A percentile compares a stretch with the other conserved stretches of the same genome.
Evolutionary conservation across 164 flowering plant genomes (phyloP).

Genomic region (Dillenia suffruticosa): DNA sequence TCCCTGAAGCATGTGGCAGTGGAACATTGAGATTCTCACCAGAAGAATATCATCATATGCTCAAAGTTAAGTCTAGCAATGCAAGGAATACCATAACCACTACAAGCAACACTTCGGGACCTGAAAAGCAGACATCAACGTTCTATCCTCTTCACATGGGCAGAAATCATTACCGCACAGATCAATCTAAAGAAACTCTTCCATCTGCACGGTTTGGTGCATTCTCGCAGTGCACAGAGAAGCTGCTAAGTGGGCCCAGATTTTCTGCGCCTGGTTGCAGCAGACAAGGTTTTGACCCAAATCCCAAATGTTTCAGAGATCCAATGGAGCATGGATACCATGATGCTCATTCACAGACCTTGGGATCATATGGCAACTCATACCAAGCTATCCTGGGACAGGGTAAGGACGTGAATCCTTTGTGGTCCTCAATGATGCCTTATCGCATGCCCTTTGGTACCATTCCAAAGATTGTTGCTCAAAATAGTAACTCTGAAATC

Average conservation of each 20-base stretch:
- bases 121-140: constrained; percentile 18
- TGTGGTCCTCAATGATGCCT: constrained; percentile 22
- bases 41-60: constrained; percentile 15
- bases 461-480: constrained; percentile 19
- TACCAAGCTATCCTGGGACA: constrained; percentile 18
- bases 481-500: constrained; percentile 8
- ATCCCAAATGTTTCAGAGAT: constrained; percentile 23
- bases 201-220: constrained; percentile 15
- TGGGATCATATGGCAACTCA: constrained; percentile 15
- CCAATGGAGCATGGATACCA: constrained; percentile 15
- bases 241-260: constrained; percentile 19
- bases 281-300: constrained; percentile 13
- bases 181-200: constrained; percentile 19
- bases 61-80: constrained; percentile 15
- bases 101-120: constrained; percentile 10
- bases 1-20: constrained; percentile 18
- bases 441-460: constrained; percentile 13
- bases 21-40: constrained; percentile 15
- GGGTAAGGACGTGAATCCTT: constrained; percentile 12
- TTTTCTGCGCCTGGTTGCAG: constrained; percentile 22
- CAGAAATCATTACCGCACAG: constrained; percentile 12
- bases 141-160: constrained; percentile 14
- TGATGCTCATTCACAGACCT: constrained; percentile 16
- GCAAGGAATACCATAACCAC: constrained; percentile 13
- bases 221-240: constrained; percentile 20